phyloP scores from a whole-genome alignment of 2,329 filamentous ascomycete genomes.

The Aspergillus ochraceoroseus region DNA sequence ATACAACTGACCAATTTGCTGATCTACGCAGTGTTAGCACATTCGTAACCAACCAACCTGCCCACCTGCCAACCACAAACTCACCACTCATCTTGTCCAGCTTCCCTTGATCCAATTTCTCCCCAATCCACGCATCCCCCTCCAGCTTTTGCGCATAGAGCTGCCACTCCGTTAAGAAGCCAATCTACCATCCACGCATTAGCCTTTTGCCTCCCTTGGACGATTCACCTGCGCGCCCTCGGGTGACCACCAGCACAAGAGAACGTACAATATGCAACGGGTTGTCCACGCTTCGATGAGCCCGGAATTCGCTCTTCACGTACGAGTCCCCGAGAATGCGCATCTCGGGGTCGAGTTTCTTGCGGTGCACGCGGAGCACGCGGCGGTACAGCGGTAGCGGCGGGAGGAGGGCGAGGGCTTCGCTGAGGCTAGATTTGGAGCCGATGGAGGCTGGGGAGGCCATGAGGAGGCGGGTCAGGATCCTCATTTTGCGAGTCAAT shows the following conservation, averaged over 20 bases:
- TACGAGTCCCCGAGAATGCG: conserved; percentile 86
- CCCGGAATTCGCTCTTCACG: conserved; percentile 85
- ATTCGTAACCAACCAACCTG: conserved; percentile 8
- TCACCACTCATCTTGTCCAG: conserved; percentile 90
- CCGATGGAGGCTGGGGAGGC: conserved; percentile 40
- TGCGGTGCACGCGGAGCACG: conserved; percentile 78
- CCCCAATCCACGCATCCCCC: conserved; percentile 76
- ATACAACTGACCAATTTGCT: conserved; percentile 89
- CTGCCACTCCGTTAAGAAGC: conserved; percentile 96
- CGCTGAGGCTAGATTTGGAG: conserved; percentile 41
- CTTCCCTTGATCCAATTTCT: conserved; percentile 76
- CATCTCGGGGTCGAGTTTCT: conserved; percentile 66
- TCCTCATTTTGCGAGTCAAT: conserved; percentile 34
- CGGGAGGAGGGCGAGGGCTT: conserved; percentile 67
- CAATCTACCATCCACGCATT: conserved; percentile 57
- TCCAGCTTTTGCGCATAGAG: conserved; percentile 89
- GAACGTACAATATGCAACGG: conserved; percentile 78
- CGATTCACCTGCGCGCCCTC: too few relatives aligned
- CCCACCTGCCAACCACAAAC: too few relatives aligned
- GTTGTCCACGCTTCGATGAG: conserved; percentile 79
- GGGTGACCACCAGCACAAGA: not conserved
- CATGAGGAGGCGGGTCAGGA: conserved; percentile 36
- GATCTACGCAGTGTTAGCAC: conserved; percentile 53
- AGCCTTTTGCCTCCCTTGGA: not conserved
- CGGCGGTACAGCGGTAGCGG: conserved; percentile 87